Percentiles rank a stretch among this genome's conserved stretches.
Conservation (phyloP, 2,329 filamentous ascomycete genomes). For the Penicillium sp. region DNA sequence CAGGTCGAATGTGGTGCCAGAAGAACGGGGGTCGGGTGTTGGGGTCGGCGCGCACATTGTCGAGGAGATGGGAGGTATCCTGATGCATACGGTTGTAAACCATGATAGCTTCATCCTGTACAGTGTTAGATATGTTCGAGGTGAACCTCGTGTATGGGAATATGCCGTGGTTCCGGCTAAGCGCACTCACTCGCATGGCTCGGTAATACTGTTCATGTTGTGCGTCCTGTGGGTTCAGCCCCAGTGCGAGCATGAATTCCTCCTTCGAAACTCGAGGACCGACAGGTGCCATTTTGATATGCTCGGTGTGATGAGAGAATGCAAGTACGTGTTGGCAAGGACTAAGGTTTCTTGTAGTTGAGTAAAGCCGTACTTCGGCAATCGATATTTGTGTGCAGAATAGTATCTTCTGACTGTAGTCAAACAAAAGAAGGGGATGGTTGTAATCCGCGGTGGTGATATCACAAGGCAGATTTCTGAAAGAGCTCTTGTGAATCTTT, state of each 20-base stretch:
- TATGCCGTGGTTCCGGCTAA: too few relatives aligned
- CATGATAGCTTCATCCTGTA: constrained; percentile 50
- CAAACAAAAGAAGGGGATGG: background rate
- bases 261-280: constrained; percentile 51
- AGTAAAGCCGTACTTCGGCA: background rate
- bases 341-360: background rate
- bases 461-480: background rate
- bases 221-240: constrained; percentile 44
- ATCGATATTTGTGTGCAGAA: too few relatives aligned
- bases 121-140: background rate
- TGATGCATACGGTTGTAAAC: constrained; percentile 49
- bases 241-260: constrained; percentile 51
- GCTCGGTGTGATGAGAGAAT: background rate
- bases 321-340: background rate
- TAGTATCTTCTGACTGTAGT: too few relatives aligned
- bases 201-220: constrained; percentile 50
- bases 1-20: constrained; percentile 52
- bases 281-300: constrained; percentile 36
- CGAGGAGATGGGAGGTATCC: constrained; percentile 45
- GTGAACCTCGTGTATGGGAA: too few relatives aligned
- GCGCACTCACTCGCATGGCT: constrained; percentile 48
- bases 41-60: constrained; percentile 43
- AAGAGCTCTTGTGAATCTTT: background rate
- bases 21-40: constrained; percentile 47
- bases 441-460: background rate